Percentiles rank a stretch among this genome's conserved stretches.
Evolutionary conservation across 345 rosid species (phyloP).

Genomic region (Anacardium occidentale): DNA sequence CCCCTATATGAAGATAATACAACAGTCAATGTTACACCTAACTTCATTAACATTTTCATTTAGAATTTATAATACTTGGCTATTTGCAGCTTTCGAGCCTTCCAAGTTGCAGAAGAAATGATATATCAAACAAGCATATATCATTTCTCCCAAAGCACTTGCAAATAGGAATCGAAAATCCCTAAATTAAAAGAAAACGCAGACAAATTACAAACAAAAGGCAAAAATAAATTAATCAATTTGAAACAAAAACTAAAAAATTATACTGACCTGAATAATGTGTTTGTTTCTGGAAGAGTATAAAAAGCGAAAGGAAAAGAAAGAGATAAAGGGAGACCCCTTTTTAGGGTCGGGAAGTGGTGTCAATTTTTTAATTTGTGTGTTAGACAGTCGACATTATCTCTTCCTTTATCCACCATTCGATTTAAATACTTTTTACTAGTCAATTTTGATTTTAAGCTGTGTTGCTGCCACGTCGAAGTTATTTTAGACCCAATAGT

Average conservation of each 20-base stretch:
- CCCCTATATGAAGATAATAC: no score
- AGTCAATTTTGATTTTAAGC: no score
- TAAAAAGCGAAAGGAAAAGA: no score
- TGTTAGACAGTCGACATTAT: background rate
- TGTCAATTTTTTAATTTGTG: background rate
- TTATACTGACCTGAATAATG: slow-evolving; percentile 16
- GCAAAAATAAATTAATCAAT: no score
- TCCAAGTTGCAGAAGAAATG: no score
- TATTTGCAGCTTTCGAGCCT: no score
- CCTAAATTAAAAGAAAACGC: background rate
- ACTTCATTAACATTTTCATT: no score
- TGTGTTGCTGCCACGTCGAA: background rate
- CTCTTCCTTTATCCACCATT: slow-evolving; percentile 1
- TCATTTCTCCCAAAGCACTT: background rate
- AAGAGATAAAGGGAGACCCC: slow-evolving; percentile 11
- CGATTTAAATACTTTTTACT: background rate
- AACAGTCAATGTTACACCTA: no score
- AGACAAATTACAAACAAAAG: background rate
- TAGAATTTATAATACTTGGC: no score
- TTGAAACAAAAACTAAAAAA: background rate
- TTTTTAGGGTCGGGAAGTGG: slow-evolving; percentile 31
- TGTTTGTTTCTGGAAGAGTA: background rate
- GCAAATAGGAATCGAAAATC: background rate
- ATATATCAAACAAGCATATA: no score
- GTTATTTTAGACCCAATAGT: background rate